A percentile compares a stretch with the other conserved stretches of the same genome.
phyloP scores from a whole-genome alignment of 306 rosid genomes.

The Sechiopsis laciniata region DNA sequence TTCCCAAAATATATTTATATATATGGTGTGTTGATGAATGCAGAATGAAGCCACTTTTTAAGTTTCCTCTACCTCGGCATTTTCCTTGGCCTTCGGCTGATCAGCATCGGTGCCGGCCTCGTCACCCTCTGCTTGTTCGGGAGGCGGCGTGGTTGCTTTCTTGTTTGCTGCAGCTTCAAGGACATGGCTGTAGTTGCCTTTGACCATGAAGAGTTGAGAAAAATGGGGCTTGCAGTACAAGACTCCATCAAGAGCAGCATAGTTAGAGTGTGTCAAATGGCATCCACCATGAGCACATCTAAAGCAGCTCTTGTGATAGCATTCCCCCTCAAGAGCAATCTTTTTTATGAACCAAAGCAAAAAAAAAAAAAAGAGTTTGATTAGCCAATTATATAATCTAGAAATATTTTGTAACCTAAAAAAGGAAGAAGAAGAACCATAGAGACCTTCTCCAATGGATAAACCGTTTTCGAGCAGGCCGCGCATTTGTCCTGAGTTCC shows the following conservation, averaged over 20 bases:
- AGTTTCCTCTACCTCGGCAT: constrained; percentile 8
- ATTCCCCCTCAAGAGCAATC: constrained; percentile 78
- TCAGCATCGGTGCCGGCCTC: not conserved
- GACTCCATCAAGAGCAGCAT: constrained; percentile 95
- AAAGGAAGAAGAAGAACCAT: not conserved
- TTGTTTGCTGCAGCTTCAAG: constrained; percentile 67
- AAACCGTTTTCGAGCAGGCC: constrained; percentile 72
- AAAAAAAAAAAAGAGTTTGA: no score
- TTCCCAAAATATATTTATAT: no score
- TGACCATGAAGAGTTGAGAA: constrained; percentile 91
- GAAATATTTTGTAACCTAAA: no score
- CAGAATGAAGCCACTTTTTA: not conserved
- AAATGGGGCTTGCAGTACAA: constrained; percentile 91
- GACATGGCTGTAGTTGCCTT: constrained; percentile 78
- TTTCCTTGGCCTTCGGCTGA: not conserved
- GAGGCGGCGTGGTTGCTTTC: constrained; percentile 42
- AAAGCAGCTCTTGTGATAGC: constrained; percentile 83
- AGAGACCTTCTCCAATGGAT: constrained; percentile 89
- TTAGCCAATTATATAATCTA: no score
- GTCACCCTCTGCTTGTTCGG: constrained; percentile 25
- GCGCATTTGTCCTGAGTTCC: constrained; percentile 92
- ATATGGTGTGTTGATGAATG: no score
- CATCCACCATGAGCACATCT: constrained; percentile 99
- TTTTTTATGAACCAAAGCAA: constrained; percentile 6
- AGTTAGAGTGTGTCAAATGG: constrained; percentile 67